Percentiles rank a stretch among this genome's conserved stretches.
Conservation (phyloP, 805 yeast genomes). For the Saturnispora sanitii region DNA sequence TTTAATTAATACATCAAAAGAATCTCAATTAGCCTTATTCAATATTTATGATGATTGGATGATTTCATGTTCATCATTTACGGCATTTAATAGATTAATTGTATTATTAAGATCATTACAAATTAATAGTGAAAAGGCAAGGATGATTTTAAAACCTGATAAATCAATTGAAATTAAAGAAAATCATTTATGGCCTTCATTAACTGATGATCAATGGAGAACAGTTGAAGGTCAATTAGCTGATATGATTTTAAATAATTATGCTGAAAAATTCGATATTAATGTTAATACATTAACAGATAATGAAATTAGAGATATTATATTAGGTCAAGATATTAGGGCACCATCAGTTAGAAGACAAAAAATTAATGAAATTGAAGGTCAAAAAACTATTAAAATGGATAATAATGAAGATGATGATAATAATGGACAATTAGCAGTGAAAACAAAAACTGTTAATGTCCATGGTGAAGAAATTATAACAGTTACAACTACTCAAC, state of each 20-base stretch:
- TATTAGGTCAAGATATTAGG: constrained; percentile 85
- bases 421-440: constrained; percentile 52
- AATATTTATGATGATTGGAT: constrained; percentile 95
- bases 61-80: constrained; percentile 68
- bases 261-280: constrained; percentile 76
- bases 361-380: constrained; percentile 67
- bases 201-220: constrained; percentile 84
- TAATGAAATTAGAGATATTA: constrained; percentile 86
- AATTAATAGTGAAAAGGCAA: constrained; percentile 67
- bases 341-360: constrained; percentile 87
- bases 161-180: constrained; percentile 55
- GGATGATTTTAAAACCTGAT: constrained; percentile 67
- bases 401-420: constrained; percentile 23
- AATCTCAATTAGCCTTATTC: constrained; percentile 86
- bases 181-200: constrained; percentile 91
- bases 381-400: constrained; percentile 31
- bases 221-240: constrained; percentile 79
- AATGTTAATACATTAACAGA: constrained; percentile 83
- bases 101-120: constrained; percentile 75
- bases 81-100: constrained; percentile 86
- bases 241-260: constrained; percentile 78
- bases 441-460: constrained; percentile 74
- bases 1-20: constrained; percentile 74
- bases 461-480: constrained; percentile 95
- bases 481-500: constrained; percentile 83